These are phyloP conservation scores for Penicillium malachiteum DNA, from an alignment of 495 filamentous ascomycete genomes.

Conservation along the genomic window DNA sequence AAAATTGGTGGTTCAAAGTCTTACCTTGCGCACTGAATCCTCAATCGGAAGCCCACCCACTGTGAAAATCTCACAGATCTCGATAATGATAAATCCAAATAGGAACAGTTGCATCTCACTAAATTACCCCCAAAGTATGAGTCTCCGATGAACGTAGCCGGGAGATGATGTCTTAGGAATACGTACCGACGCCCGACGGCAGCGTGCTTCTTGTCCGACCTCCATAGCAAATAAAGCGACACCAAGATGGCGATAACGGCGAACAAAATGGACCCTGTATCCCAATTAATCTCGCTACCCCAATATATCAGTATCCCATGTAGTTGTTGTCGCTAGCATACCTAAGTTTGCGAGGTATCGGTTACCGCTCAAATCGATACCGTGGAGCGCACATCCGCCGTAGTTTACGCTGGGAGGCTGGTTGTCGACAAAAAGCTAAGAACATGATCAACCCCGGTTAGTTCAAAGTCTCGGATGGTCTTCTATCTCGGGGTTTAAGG, in stretches of 20 bases:
- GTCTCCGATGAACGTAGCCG: too few relatives aligned
- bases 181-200: conserved; percentile 88
- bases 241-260: conserved; percentile 72
- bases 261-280: conserved; percentile 83
- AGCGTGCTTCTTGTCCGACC: conserved; percentile 89
- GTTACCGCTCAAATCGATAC: conserved; percentile 66
- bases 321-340: conserved; percentile 39
- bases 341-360: conserved; percentile 79
- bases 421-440: conserved; percentile 52
- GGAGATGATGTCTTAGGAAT: background rate
- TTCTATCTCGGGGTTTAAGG: background rate
- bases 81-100: conserved; percentile 79
- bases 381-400: conserved; percentile 68
- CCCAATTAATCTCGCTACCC: conserved; percentile 5
- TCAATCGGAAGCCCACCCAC: conserved; percentile 82
- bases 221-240: conserved; percentile 64
- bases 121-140: background rate
- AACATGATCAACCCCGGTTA: conserved; percentile 14
- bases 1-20: background rate
- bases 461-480: conserved; percentile 1
- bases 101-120: conserved; percentile 98
- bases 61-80: conserved; percentile 95
- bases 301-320: background rate
- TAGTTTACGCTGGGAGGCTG: conserved; percentile 51
- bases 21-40: conserved; percentile 56